phyloP scores from a whole-genome alignment of 2,329 filamentous ascomycete genomes.

The Septoria petroselini region DNA sequence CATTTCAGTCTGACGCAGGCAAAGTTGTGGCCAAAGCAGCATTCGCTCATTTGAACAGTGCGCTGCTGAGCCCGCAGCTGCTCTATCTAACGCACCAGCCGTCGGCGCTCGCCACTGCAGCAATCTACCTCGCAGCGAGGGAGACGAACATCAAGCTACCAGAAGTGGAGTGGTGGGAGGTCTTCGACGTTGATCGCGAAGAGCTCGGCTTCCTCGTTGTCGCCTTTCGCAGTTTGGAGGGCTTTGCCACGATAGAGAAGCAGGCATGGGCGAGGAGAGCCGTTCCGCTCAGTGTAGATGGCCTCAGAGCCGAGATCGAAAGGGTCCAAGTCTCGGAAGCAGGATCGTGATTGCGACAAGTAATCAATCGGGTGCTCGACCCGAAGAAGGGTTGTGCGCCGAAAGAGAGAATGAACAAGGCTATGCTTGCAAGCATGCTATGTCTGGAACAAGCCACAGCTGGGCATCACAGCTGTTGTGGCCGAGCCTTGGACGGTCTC shows the following conservation, averaged over 20 bases:
- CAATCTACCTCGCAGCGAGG: constrained; percentile 82
- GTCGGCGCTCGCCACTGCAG: constrained; percentile 75
- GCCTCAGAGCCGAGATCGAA: constrained; percentile 60
- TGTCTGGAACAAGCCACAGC: too few species aligned
- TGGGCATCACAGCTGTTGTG: too few species aligned
- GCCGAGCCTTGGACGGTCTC: too few species aligned
- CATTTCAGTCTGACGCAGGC: constrained; percentile 48
- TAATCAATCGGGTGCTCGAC: too few species aligned
- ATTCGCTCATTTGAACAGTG: constrained; percentile 79
- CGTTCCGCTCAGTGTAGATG: constrained; percentile 58
- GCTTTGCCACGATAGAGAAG: constrained; percentile 61
- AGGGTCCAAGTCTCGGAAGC: constrained; percentile 13
- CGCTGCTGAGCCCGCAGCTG: constrained; percentile 80
- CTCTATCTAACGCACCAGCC: constrained; percentile 92
- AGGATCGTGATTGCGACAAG: constrained; percentile 2
- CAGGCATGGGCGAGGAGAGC: constrained; percentile 51
- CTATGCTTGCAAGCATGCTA: too few species aligned
- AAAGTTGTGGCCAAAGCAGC: constrained; percentile 61
- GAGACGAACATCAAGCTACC: constrained; percentile 76
- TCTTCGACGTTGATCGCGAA: constrained; percentile 93
- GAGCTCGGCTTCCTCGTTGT: constrained; percentile 91
- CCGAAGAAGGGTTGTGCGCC: too few species aligned
- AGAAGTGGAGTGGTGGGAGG: constrained; percentile 90
- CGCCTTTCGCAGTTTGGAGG: constrained; percentile 73
- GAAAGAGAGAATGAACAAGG: too few species aligned